Evolutionary conservation across 257 asterid species (phyloP), one percentile per base, ranked within the genome.

Genomic region (Ilex aquifolium): DNA sequence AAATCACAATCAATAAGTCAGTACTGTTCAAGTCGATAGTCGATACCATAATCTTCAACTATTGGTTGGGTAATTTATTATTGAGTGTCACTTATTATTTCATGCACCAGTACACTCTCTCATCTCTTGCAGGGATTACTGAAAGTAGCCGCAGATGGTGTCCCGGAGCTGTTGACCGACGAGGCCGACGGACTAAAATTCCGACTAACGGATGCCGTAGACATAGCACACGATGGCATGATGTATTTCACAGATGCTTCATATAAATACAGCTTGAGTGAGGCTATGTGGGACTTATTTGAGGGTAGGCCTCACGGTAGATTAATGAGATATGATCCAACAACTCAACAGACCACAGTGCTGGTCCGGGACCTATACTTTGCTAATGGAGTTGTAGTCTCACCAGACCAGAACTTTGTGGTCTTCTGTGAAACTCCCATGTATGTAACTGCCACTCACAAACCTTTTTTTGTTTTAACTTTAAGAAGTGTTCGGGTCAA

Each of bases 181-280:
- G 95, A 85, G 51, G 95, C 95, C 0, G 93, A 88, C 13, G 98
- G 93, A 17, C 59, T 85, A 2, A 81, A 80, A 49, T 83, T 88
- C 81, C 85, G 74, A 69, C 66, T 92, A 13, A 81, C 93, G 3
- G 95, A 92, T 56, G 98, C 86, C 0, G 93, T 83, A 5, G 98
- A 82, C 44, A 48, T 88, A 21, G 83, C 82, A 5, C 72, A 61
- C 5, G 79, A 92, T 49, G 98, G 97, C 50, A 76, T 69, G 0
- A 63, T 92, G 55, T 92, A 92, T 76, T 92, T 92, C 72, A 82
- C 97, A 1, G 98, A 92, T 57, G 95, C 98, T 46, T 85, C 98
- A 0, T 69, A 70, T 64, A 86, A 82, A 62, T 59, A 86, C 78
- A 14, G 12, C 4, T 4, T 77, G 21, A 9, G 71, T 21, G 79